These are phyloP conservation scores for Lepidium africanum DNA, from an alignment of 345 rosid species.

Conservation along the genomic window DNA sequence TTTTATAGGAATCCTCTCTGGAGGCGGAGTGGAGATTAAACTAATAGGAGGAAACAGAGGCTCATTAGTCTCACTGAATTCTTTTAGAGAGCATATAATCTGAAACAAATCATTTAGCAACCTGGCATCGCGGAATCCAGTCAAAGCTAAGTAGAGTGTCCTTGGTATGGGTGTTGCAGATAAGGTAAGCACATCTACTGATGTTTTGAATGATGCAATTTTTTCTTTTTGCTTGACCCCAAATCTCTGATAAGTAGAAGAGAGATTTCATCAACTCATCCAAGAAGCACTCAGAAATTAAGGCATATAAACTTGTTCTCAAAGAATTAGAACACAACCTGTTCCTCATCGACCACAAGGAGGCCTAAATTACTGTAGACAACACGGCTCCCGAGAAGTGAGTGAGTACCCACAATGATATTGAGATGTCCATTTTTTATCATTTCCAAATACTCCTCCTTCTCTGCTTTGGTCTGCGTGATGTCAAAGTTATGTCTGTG, in stretches of 20 bases:
- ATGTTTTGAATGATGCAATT: conserved; percentile 90
- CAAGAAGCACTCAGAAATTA: conserved; percentile 19
- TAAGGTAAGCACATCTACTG: conserved; percentile 91
- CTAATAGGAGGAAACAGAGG: conserved; percentile 34
- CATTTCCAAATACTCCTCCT: conserved; percentile 62
- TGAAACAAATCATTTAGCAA: conserved; percentile 24
- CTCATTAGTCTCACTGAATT: conserved; percentile 11
- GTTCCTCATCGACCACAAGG: conserved; percentile 97
- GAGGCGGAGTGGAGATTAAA: conserved; percentile 93
- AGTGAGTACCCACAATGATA: conserved; percentile 91
- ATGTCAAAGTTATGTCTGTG: conserved; percentile 13
- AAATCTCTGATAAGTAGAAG: conserved; percentile 57
- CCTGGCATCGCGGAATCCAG: conserved; percentile 99
- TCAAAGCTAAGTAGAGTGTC: conserved; percentile 87
- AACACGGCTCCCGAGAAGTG: conserved; percentile 94
- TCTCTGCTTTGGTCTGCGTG: conserved; percentile 76
- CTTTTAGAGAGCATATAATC: background rate
- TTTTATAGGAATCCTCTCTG: conserved; percentile 95
- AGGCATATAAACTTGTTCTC: background rate
- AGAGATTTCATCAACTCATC: conserved; percentile 19
- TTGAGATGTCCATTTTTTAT: conserved; percentile 65
- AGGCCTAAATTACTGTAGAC: conserved; percentile 87
- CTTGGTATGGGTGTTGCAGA: conserved; percentile 98
- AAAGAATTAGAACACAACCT: conserved; percentile 44
- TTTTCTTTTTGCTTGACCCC: conserved; percentile 98